phyloP scores from a whole-genome alignment of 768 basidiomycete genomes.

The Psilocybe tampanensis region DNA sequence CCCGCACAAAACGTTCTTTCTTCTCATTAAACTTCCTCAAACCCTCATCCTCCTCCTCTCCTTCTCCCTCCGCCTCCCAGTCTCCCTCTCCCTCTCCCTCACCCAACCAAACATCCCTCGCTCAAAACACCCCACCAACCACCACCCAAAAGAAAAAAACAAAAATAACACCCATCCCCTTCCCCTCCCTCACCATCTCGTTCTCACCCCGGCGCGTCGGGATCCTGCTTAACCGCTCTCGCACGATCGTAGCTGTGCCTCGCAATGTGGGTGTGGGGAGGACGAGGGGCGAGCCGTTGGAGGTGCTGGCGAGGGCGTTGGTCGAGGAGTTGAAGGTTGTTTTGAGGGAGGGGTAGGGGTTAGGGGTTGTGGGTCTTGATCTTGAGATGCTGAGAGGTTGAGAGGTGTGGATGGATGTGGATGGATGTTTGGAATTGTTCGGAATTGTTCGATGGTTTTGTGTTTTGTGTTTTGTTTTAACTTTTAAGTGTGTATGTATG shows the following conservation, averaged over 20 bases:
- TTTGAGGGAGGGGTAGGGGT: slow-evolving; percentile 22
- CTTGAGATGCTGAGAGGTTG: too few relatives aligned
- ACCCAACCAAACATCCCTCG: slow-evolving; percentile 5
- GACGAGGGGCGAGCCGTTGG: slow-evolving; percentile 46
- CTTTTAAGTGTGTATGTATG: too few relatives aligned
- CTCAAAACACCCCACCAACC: neutral
- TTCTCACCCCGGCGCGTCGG: slow-evolving; percentile 46
- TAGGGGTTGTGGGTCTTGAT: too few relatives aligned
- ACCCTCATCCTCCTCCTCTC: slow-evolving; percentile 2
- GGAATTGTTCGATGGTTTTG: too few relatives aligned
- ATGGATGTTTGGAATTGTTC: too few relatives aligned
- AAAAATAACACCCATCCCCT: slow-evolving; percentile 35
- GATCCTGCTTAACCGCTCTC: slow-evolving; percentile 40
- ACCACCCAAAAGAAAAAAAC: neutral
- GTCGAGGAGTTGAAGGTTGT: slow-evolving; percentile 50
- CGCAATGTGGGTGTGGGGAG: neutral
- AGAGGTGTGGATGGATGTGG: too few relatives aligned
- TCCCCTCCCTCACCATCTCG: slow-evolving; percentile 41
- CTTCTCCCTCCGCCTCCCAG: too few relatives aligned
- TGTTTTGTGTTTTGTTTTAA: too few relatives aligned
- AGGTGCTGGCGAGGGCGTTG: slow-evolving; percentile 54
- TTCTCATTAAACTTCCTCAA: slow-evolving; percentile 8
- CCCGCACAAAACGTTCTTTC: slow-evolving; percentile 3
- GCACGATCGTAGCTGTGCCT: slow-evolving; percentile 57
- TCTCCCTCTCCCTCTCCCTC: slow-evolving; percentile 15